These are phyloP conservation scores for Psidium friedrichsthalianum DNA, from an alignment of 345 rosid genomes.

Conservation along the genomic window DNA sequence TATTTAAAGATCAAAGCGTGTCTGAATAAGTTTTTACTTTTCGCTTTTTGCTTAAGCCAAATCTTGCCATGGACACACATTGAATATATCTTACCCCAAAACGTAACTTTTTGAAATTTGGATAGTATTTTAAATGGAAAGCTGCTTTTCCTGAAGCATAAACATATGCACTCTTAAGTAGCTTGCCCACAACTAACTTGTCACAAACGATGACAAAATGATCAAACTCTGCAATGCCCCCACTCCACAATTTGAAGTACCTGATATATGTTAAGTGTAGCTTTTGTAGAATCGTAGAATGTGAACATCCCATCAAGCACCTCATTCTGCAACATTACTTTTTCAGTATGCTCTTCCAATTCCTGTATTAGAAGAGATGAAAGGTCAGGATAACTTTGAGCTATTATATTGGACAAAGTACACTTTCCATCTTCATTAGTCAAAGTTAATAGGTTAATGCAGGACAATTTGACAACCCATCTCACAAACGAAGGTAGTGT, in stretches of 20 bases:
- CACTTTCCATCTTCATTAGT: not conserved
- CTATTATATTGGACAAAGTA: not conserved
- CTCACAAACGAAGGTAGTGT: not conserved
- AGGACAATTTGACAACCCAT: not conserved
- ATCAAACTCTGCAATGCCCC: not conserved
- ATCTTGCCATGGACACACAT: not conserved
- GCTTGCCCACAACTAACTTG: not conserved
- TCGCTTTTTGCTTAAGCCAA: not conserved
- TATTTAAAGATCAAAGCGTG: not conserved
- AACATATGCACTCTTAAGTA: not conserved
- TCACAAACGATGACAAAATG: not conserved
- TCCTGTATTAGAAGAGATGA: slow-evolving; percentile 45
- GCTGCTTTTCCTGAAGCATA: not conserved
- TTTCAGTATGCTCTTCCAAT: slow-evolving; percentile 65
- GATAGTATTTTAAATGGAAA: not conserved
- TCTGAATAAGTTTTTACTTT: not conserved
- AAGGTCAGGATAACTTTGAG: not conserved
- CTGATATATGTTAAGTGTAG: slow-evolving; percentile 84
- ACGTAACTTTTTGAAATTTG: not conserved
- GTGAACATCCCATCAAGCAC: slow-evolving; percentile 75
- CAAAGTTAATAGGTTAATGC: not conserved
- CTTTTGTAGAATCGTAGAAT: slow-evolving; percentile 73
- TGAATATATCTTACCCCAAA: not conserved
- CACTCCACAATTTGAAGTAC: slow-evolving; percentile 14
- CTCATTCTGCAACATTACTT: slow-evolving; percentile 74